These are phyloP conservation scores for Hypoxylon sp. DNA, from an alignment of 2,329 filamentous ascomycete species.

Conservation along the genomic window DNA sequence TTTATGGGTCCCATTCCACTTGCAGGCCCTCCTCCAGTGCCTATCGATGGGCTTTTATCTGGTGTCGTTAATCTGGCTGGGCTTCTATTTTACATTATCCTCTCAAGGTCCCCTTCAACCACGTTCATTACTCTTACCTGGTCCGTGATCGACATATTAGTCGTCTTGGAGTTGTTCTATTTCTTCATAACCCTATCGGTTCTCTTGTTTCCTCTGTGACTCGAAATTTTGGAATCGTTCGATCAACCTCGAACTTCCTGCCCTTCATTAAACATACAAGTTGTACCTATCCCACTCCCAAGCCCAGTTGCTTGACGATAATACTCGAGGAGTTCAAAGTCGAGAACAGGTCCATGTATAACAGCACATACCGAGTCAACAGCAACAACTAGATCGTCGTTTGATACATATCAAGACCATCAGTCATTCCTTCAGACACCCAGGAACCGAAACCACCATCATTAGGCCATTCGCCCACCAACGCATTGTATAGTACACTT, in stretches of 20 bases:
- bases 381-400: slow-evolving; percentile 52
- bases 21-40: slow-evolving; percentile 54
- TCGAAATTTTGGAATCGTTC: slow-evolving; percentile 54
- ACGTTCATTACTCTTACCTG: slow-evolving; percentile 53
- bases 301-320: slow-evolving; percentile 45
- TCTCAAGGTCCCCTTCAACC: slow-evolving; percentile 54
- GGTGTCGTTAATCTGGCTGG: slow-evolving; percentile 57
- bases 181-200: slow-evolving; percentile 55
- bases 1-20: slow-evolving; percentile 56
- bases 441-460: slow-evolving; percentile 56
- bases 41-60: slow-evolving; percentile 60
- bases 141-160: slow-evolving; percentile 56
- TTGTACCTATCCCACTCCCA: slow-evolving; percentile 46
- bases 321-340: slow-evolving; percentile 47
- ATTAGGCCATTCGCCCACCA: slow-evolving; percentile 55
- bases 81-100: slow-evolving; percentile 55
- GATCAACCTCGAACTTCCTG: slow-evolving; percentile 53
- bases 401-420: slow-evolving; percentile 47
- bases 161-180: slow-evolving; percentile 53
- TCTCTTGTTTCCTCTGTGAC: slow-evolving; percentile 56
- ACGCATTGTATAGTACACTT: slow-evolving; percentile 52
- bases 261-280: slow-evolving; percentile 53
- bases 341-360: slow-evolving; percentile 51
- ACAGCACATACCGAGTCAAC: slow-evolving; percentile 51
- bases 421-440: slow-evolving; percentile 54